These are phyloP conservation scores for Marasmius sp. DNA, from an alignment of 1,284 basidiomycete species.

Conservation along the genomic window DNA sequence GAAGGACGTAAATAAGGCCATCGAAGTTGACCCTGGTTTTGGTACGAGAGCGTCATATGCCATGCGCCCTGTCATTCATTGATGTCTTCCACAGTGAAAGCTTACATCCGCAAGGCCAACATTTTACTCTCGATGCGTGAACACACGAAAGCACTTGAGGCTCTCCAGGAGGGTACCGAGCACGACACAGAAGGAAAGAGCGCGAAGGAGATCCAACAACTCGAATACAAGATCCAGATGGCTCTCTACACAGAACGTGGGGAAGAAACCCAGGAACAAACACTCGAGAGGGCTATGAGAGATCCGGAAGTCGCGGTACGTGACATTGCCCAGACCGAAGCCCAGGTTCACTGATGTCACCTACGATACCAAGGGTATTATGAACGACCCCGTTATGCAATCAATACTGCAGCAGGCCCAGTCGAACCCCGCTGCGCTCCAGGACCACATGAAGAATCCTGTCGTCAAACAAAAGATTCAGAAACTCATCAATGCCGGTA, in stretches of 20 bases:
- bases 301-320: conserved; percentile 93
- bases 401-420: conserved; percentile 96
- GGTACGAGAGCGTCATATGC: conserved; percentile 33
- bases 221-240: conserved; percentile 79
- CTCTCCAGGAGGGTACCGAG: conserved; percentile 73
- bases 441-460: conserved; percentile 98
- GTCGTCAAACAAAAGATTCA: conserved; percentile 82
- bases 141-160: conserved; percentile 83
- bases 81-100: conserved; percentile 66
- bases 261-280: conserved; percentile 91
- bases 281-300: conserved; percentile 91
- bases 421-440: conserved; percentile 83
- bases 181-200: conserved; percentile 80
- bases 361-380: conserved; percentile 57
- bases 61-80: neutral
- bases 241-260: conserved; percentile 83
- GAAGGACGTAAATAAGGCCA: conserved; percentile 94
- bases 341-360: conserved; percentile 5
- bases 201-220: conserved; percentile 76
- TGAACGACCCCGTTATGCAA: conserved; percentile 89
- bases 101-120: conserved; percentile 91
- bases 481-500: conserved; percentile 92
- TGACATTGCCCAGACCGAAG: conserved; percentile 14
- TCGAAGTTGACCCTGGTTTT: conserved; percentile 88
- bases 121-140: conserved; percentile 93